A percentile compares a stretch with the other conserved stretches of the same genome.
Evolutionary conservation across 2,329 filamentous ascomycete genomes (phyloP).

Genomic region (Phaeosphaeria sp.): DNA sequence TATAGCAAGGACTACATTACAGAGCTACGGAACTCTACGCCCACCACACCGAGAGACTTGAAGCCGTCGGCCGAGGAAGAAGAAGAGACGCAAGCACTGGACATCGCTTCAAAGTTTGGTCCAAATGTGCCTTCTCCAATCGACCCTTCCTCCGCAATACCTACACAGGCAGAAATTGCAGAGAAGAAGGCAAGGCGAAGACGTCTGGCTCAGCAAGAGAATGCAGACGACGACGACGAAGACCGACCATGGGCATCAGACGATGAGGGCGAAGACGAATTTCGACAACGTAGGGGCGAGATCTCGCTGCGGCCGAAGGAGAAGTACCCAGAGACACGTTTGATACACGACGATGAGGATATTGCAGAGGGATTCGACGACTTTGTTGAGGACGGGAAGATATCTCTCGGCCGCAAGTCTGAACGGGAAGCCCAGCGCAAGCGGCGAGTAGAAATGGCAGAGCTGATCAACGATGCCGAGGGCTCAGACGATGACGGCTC

Average conservation of each 20-base stretch:
- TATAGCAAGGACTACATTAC: constrained; percentile 89
- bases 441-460: constrained; percentile 78
- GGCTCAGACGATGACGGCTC: constrained; percentile 73
- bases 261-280: constrained; percentile 46
- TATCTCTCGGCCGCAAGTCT: constrained; percentile 79
- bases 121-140: constrained; percentile 45
- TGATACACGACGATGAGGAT: constrained; percentile 88
- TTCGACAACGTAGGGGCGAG: constrained; percentile 47
- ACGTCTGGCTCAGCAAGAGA: constrained; percentile 76
- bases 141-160: constrained; percentile 61
- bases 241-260: constrained; percentile 52
- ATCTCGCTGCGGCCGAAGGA: constrained; percentile 63
- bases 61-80: constrained; percentile 44
- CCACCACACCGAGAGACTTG: constrained; percentile 75
- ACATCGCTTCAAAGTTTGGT: constrained; percentile 65
- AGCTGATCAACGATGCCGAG: constrained; percentile 82
- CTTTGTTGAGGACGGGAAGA: constrained; percentile 82
- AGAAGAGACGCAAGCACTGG: constrained; percentile 55
- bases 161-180: constrained; percentile 82
- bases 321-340: constrained; percentile 70
- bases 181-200: constrained; percentile 90
- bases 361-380: constrained; percentile 93
- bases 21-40: constrained; percentile 84
- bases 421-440: constrained; percentile 72
- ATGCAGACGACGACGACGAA: constrained; percentile 60